Evolutionary conservation across 306 rosid species (phyloP).

Genomic region (Quercus suber): DNA sequence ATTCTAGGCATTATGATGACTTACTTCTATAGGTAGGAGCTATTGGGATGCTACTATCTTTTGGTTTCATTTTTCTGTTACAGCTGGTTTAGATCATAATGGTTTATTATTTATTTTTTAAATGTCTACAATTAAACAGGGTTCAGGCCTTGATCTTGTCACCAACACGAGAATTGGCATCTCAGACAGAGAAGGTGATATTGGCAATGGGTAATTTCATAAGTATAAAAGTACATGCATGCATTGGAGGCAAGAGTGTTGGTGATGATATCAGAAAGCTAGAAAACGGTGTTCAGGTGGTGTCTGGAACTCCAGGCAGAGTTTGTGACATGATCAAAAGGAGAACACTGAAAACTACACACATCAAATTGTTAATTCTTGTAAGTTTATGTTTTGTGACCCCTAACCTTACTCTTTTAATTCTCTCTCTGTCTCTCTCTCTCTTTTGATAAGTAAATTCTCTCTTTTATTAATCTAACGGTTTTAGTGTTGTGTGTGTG

Average conservation of each 20-base stretch:
- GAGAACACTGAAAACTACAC: constrained; percentile 90
- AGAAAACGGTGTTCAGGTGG: constrained; percentile 95
- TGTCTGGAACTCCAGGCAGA: constrained; percentile 98
- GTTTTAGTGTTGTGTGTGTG: not conserved
- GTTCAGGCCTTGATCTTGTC: constrained; percentile 91
- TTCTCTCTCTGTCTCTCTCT: no score
- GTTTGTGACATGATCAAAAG: constrained; percentile 99
- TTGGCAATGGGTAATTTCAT: constrained; percentile 88
- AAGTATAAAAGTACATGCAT: constrained; percentile 86
- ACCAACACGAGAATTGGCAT: constrained; percentile 93
- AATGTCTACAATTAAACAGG: constrained; percentile 29
- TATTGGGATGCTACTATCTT: not conserved
- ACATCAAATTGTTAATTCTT: constrained; percentile 77
- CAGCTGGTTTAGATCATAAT: not conserved
- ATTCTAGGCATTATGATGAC: not conserved
- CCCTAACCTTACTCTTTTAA: not conserved
- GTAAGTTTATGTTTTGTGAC: constrained; percentile 40
- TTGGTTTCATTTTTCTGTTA: not conserved
- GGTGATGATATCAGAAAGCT: constrained; percentile 95
- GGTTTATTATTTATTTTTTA: not conserved
- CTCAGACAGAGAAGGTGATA: constrained; percentile 92
- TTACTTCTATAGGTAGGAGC: not conserved
- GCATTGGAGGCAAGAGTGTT: constrained; percentile 94
- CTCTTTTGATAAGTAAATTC: no score
- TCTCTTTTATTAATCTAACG: not conserved